A percentile compares a stretch with the other conserved stretches of the same genome.
phyloP scores from a whole-genome alignment of 495 filamentous ascomycete genomes.

The Cenococcum geophilum region DNA sequence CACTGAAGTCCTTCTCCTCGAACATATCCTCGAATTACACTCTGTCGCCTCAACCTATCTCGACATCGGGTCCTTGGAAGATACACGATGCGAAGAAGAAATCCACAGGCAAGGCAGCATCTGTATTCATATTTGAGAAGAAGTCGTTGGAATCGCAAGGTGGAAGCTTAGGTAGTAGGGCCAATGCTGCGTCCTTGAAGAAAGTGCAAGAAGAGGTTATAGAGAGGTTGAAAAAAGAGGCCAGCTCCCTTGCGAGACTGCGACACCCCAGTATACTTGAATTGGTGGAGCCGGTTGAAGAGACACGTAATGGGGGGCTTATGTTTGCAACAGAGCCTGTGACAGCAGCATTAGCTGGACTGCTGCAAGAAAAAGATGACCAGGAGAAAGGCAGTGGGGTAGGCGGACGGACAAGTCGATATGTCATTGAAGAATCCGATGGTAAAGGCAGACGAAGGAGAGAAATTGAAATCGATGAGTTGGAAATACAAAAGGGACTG shows the following conservation, averaged over 20 bases:
- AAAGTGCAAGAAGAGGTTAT: constrained; percentile 80
- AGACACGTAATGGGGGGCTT: constrained; percentile 79
- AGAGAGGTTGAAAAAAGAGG: constrained; percentile 85
- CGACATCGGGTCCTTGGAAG: constrained; percentile 87
- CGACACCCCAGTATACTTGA: constrained; percentile 90
- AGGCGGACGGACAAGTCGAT: constrained; percentile 66
- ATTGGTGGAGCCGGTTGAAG: constrained; percentile 90
- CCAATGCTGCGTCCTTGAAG: constrained; percentile 63
- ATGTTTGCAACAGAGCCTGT: constrained; percentile 94
- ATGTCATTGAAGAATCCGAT: constrained; percentile 73
- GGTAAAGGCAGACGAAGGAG: constrained; percentile 60
- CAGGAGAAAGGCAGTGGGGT: constrained; percentile 65
- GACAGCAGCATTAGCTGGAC: constrained; percentile 74
- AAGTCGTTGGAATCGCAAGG: constrained; percentile 71
- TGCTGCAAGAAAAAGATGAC: constrained; percentile 84
- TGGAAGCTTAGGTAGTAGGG: constrained; percentile 47
- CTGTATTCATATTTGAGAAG: constrained; percentile 90
- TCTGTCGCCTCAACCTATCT: constrained; percentile 59
- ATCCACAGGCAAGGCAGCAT: constrained; percentile 76
- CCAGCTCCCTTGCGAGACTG: constrained; percentile 74
- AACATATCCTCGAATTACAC: constrained; percentile 90
- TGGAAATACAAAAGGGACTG: constrained; percentile 95
- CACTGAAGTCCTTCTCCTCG: constrained; percentile 83
- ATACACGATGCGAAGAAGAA: constrained; percentile 97
- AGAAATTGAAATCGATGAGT: constrained; percentile 91